Evolutionary conservation across 2,329 filamentous ascomycete species (phyloP).

Genomic region (Fusarium armeniacum): DNA sequence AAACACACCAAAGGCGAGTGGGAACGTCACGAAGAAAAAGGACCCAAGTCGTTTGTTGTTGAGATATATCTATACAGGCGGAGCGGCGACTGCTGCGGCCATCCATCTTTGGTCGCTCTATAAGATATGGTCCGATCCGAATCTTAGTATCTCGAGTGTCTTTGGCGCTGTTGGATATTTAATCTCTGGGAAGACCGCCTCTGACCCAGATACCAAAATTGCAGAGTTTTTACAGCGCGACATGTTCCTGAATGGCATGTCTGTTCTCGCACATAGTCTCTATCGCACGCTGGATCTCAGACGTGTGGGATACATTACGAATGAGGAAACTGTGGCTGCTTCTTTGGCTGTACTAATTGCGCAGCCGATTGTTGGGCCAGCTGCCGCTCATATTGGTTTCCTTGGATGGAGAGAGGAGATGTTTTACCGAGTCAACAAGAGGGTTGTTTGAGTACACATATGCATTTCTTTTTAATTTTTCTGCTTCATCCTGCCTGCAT

Average conservation of each 20-base stretch:
- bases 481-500: no score
- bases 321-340: neutral
- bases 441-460: neutral
- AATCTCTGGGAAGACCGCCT: rapidly evolving
- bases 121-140: neutral
- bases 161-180: neutral
- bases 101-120: constrained; percentile 2
- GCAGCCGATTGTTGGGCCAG: constrained; percentile 15
- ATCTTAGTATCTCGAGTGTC: neutral
- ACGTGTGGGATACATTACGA: constrained; percentile 1
- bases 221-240: constrained; percentile 7
- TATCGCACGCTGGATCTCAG: neutral
- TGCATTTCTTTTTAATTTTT: no score
- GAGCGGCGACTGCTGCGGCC: neutral
- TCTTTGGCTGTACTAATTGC: neutral
- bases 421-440: neutral
- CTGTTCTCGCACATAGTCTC: neutral
- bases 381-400: constrained; percentile 17
- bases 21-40: rapidly evolving
- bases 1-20: rapidly evolving
- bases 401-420: constrained; percentile 21
- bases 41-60: rapidly evolving
- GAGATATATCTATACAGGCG: neutral
- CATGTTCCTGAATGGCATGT: constrained; percentile 3
- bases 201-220: neutral